These are phyloP conservation scores for Arabidopsis hybrid DNA, from an alignment of 441 rosid genomes.

Conservation along the genomic window DNA sequence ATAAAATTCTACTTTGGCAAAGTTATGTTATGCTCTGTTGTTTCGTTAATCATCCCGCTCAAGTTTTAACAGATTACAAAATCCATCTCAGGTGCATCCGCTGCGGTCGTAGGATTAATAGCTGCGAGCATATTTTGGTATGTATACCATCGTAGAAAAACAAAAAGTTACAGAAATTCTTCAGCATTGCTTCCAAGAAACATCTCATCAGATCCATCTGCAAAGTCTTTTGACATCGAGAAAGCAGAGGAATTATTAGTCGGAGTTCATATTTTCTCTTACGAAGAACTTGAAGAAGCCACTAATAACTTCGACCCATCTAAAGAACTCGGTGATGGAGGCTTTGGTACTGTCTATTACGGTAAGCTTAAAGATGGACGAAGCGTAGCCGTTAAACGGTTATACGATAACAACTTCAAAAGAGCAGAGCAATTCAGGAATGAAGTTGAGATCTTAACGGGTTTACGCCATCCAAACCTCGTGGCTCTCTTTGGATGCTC, in stretches of 20 bases:
- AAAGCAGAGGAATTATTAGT: constrained; percentile 45
- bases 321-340: constrained; percentile 86
- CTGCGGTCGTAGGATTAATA: constrained; percentile 37
- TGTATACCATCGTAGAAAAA: constrained; percentile 45
- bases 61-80: not conserved
- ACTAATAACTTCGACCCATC: constrained; percentile 67
- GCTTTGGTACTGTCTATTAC: constrained; percentile 83
- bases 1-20: too few species aligned
- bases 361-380: constrained; percentile 91
- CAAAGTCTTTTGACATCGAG: constrained; percentile 49
- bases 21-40: constrained; percentile 12
- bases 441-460: constrained; percentile 79
- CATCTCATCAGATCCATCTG: constrained; percentile 46
- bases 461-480: constrained; percentile 75
- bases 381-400: constrained; percentile 90
- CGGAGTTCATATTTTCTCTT: constrained; percentile 70
- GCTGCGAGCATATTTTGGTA: constrained; percentile 19
- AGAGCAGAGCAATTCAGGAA: constrained; percentile 85
- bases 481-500: constrained; percentile 89
- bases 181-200: constrained; percentile 46
- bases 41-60: constrained; percentile 1
- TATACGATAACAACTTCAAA: constrained; percentile 70
- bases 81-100: constrained; percentile 36
- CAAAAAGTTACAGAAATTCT: constrained; percentile 42
- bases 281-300: constrained; percentile 76